Percentiles rank a stretch among this genome's conserved stretches.
These are phyloP conservation scores for Starmerella stellata DNA, from an alignment of 805 yeast species.

Conservation along the genomic window DNA sequence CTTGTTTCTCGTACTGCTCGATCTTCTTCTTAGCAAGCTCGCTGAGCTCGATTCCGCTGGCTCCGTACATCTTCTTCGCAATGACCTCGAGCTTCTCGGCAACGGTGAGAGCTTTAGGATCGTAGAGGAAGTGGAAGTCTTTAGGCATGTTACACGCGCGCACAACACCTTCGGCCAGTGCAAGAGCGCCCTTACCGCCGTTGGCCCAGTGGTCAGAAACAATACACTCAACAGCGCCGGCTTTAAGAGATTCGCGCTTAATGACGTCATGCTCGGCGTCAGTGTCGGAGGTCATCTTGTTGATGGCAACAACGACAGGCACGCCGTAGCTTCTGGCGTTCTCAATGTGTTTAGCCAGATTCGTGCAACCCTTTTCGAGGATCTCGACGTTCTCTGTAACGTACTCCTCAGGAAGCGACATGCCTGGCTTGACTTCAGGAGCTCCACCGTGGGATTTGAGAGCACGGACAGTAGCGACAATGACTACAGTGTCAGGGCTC, in stretches of 20 bases:
- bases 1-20: constrained; percentile 67
- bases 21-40: constrained; percentile 70
- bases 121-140: constrained; percentile 48
- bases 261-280: constrained; percentile 63
- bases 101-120: constrained; percentile 43
- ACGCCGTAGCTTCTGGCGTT: constrained; percentile 74
- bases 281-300: constrained; percentile 69
- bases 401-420: constrained; percentile 67
- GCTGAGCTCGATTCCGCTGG: constrained; percentile 61
- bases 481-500: constrained; percentile 73
- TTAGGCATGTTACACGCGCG: constrained; percentile 38
- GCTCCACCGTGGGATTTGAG: constrained; percentile 95
- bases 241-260: constrained; percentile 57
- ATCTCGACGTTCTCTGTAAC: constrained; percentile 63
- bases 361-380: constrained; percentile 64
- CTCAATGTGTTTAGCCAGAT: constrained; percentile 74
- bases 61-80: constrained; percentile 86
- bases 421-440: constrained; percentile 89
- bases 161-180: constrained; percentile 66
- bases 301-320: constrained; percentile 89
- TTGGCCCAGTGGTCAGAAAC: constrained; percentile 87
- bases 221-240: constrained; percentile 86
- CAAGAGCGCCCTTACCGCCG: constrained; percentile 82
- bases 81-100: constrained; percentile 65
- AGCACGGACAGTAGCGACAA: constrained; percentile 92